Evolutionary conservation across 805 yeast species (phyloP), one percentile per base, ranked within the genome.

Genomic region (Suhomyces xylopsoci): DNA sequence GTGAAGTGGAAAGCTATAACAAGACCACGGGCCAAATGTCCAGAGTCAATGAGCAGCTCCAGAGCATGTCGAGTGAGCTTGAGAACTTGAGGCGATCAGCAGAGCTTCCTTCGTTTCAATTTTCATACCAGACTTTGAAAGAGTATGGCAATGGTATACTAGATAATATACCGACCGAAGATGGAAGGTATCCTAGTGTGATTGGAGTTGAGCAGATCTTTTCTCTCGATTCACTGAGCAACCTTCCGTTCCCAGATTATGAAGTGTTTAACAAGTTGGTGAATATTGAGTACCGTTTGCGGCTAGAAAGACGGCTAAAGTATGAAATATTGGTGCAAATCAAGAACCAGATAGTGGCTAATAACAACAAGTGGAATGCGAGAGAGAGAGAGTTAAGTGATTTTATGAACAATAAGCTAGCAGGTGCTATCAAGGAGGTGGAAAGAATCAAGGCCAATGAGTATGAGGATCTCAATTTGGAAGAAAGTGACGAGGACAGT

Each of bases 311-410:
- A 50, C 65, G 70, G 58, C 61, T 74, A 46, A 68, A 70, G 51
- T 65, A 70, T 54, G 79, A 74, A 51, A 59, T 72, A 2, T 60
- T 74, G 49, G 60, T 62, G 12, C 60, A 62, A 47, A 63, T 71
- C 30, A 72, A 70, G 51, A 61, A 64, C 47, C 72, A 68, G 42
- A 58, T 73, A 26, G 52, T 58, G 1, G 57, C 64, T 15, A 64
- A 68, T 32, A 72, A 71, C 51, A 61, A 57, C 48, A 68, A 67
- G 53, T 75, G 79, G 79, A 63, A 62, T 14, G 47, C 60, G 9
- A 59, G 77, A 45, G 75, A 71, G 54, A 54, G 62, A 19, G 58
- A 58, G 10, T 62, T 75, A 52, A 59, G 62, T 14, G 61, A 61
- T 42, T 74, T 75, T 50, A 49, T 75, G 46, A 56, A 61, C 5